Conservation (phyloP, 768 basidiomycete genomes). For the Psilocybe subaeruginosa region DNA sequence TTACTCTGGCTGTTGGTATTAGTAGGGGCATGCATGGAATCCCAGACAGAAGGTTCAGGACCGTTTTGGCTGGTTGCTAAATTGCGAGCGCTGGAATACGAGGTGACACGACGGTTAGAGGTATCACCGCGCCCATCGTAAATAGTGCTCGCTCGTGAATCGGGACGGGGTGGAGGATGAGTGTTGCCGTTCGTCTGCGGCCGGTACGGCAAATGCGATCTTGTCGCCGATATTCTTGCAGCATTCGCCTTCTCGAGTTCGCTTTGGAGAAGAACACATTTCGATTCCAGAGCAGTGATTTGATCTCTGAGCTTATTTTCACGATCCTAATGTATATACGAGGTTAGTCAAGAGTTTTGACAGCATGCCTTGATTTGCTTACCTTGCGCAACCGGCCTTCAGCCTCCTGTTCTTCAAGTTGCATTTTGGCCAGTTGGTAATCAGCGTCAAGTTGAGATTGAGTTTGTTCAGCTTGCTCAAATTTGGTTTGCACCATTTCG, state of each 20-base stretch:
- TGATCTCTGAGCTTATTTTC: conserved; percentile 72
- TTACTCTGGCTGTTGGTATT: conserved; percentile 27
- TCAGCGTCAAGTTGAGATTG: conserved; percentile 73
- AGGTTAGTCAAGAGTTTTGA: not conserved
- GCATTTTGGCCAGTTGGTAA: conserved; percentile 63
- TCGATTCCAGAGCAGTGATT: conserved; percentile 61
- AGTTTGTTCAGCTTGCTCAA: conserved; percentile 70
- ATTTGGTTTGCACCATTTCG: conserved; percentile 56
- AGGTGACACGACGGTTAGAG: conserved; percentile 44
- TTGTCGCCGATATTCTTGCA: conserved; percentile 24
- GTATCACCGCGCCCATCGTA: conserved; percentile 55
- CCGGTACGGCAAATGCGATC: conserved; percentile 39
- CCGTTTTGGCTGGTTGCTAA: conserved; percentile 36
- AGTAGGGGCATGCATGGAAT: conserved; percentile 64
- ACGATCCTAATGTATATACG: conserved; percentile 54
- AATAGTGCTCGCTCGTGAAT: conserved; percentile 72
- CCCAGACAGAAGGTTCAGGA: conserved; percentile 65
- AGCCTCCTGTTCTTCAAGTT: conserved; percentile 78
- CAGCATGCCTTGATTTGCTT: conserved; percentile 10
- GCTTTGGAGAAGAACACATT: conserved; percentile 56
- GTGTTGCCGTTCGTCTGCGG: conserved; percentile 43
- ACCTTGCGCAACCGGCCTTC: conserved; percentile 73
- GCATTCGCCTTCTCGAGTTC: conserved; percentile 56
- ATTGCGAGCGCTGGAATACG: conserved; percentile 25
- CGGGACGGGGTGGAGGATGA: conserved; percentile 62